A percentile compares a stretch with the other conserved stretches of the same genome.
These are phyloP conservation scores for Bipolaris cookei DNA, from an alignment of 2,329 filamentous ascomycete species.

Conservation along the genomic window DNA sequence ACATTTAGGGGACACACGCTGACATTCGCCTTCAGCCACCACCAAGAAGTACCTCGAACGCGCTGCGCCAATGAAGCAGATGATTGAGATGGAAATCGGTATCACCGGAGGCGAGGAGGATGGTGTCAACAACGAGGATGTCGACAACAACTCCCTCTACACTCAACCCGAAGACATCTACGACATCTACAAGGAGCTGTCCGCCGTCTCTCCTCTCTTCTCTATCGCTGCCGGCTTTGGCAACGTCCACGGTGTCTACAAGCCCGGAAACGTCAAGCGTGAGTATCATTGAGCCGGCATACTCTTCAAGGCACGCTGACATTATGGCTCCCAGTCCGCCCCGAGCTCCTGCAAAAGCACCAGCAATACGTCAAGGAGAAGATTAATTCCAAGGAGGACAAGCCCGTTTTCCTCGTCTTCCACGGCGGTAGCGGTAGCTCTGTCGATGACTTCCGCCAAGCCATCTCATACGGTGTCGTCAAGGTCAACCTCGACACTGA, in stretches of 20 bases:
- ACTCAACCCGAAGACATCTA: constrained; percentile 38
- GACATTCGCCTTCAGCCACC: constrained; percentile 60
- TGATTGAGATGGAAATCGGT: constrained; percentile 96
- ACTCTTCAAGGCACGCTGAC: background rate
- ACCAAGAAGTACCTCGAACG: constrained; percentile 80
- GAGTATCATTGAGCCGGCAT: background rate
- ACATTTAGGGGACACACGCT: background rate
- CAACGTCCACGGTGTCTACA: constrained; percentile 80
- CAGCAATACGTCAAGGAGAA: constrained; percentile 88
- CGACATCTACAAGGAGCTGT: constrained; percentile 66
- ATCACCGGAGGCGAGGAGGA: constrained; percentile 93
- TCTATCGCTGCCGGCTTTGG: constrained; percentile 84
- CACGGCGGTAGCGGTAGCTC: constrained; percentile 93
- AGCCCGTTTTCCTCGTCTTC: constrained; percentile 98
- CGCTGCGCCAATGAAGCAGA: constrained; percentile 92
- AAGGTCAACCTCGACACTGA: constrained; percentile 99
- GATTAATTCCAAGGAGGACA: constrained; percentile 32
- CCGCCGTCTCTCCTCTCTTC: constrained; percentile 89
- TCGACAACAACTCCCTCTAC: constrained; percentile 69
- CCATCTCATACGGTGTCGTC: constrained; percentile 78
- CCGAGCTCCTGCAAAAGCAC: constrained; percentile 95
- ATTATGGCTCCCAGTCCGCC: constrained; percentile 65
- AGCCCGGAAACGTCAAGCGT: constrained; percentile 57
- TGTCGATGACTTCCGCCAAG: constrained; percentile 79
- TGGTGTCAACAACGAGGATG: constrained; percentile 64